Conservation (phyloP, 257 asterid species). For the Handroanthus guayacan region DNA sequence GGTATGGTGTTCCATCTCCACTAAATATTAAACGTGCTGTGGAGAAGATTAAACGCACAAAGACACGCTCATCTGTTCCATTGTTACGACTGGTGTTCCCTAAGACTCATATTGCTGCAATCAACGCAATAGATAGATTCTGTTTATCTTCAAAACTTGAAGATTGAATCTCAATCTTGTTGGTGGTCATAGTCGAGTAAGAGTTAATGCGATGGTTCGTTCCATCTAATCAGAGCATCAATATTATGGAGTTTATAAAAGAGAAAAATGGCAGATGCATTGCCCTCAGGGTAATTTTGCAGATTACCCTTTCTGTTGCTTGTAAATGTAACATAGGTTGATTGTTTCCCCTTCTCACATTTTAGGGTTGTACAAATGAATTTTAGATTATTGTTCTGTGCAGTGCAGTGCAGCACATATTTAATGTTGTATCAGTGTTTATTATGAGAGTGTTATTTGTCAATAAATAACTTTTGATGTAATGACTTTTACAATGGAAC, state of each 20-base stretch:
- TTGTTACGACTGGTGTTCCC: constrained; percentile 81
- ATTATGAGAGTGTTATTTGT: too few species aligned
- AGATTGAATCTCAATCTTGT: constrained; percentile 18
- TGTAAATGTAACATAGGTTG: not conserved
- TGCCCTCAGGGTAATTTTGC: not conserved
- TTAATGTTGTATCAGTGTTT: not conserved
- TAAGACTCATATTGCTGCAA: constrained; percentile 65
- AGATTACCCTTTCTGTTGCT: not conserved
- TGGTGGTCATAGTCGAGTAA: too few species aligned
- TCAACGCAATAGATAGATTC: constrained; percentile 50
- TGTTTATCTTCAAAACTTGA: constrained; percentile 36
- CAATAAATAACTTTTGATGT: too few species aligned
- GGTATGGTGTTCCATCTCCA: constrained; percentile 76
- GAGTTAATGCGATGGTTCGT: too few species aligned
- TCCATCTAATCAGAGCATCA: not conserved
- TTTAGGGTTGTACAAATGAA: not conserved
- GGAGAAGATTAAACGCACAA: constrained; percentile 54
- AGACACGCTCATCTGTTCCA: constrained; percentile 56
- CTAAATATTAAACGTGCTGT: constrained; percentile 53
- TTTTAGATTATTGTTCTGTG: not conserved
- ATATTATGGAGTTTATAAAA: not conserved
- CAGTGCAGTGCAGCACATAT: not conserved
- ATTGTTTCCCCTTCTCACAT: not conserved
- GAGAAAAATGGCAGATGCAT: not conserved
- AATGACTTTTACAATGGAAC: too few species aligned